These are phyloP conservation scores for Aureobasidium sp. DNA, from an alignment of 2,329 filamentous ascomycete genomes.

Conservation along the genomic window DNA sequence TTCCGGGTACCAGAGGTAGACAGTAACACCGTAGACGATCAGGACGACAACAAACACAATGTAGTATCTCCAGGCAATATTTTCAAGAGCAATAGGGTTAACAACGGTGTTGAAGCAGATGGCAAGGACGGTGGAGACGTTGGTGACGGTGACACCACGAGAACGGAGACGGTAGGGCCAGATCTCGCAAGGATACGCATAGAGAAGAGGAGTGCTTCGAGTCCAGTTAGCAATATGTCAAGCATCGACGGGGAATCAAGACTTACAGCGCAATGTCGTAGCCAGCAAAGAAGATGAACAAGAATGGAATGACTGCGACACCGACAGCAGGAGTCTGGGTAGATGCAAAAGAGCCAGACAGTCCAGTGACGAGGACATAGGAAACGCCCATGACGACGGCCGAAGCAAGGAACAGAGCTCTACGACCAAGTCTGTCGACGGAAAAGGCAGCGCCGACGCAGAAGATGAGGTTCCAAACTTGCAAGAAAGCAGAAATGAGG, in stretches of 20 bases:
- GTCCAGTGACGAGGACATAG: conserved; percentile 36
- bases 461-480: conserved; percentile 32
- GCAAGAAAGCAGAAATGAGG: conserved; percentile 20
- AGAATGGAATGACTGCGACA: conserved; percentile 33
- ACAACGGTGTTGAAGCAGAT: conserved; percentile 54
- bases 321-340: conserved; percentile 25
- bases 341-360: conserved; percentile 29
- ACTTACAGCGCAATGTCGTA: conserved; percentile 37
- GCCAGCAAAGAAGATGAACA: conserved; percentile 36
- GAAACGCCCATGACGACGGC: conserved; percentile 36
- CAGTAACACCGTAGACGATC: conserved; percentile 28
- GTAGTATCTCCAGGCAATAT: conserved; percentile 39
- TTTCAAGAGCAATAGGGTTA: conserved; percentile 39
- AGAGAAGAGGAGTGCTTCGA: background rate
- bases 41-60: conserved; percentile 42
- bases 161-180: conserved; percentile 51
- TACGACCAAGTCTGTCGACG: conserved; percentile 34
- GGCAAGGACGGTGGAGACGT: background rate
- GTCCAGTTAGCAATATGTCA: no score
- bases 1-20: conserved; percentile 14
- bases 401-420: conserved; percentile 35
- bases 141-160: conserved; percentile 43
- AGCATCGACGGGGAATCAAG: no score
- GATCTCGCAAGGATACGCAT: conserved; percentile 10
- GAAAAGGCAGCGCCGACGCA: conserved; percentile 31